A percentile compares a stretch with the other conserved stretches of the same genome.
phyloP scores from a whole-genome alignment of 768 basidiomycete genomes.

The Porpolomopsis calyptriformis region DNA sequence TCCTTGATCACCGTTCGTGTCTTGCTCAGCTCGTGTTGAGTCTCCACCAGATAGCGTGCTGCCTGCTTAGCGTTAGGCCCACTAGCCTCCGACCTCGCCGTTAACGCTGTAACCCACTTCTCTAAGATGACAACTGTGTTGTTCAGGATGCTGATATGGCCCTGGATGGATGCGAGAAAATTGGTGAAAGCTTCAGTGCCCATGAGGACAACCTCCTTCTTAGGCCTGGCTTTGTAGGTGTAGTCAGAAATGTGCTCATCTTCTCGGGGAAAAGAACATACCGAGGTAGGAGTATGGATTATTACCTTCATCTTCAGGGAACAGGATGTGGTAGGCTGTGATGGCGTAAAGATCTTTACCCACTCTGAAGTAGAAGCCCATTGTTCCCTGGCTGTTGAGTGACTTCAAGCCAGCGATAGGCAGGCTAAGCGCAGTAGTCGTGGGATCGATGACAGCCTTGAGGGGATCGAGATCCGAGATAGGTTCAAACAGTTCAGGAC shows the following conservation, averaged over 20 bases:
- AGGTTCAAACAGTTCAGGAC: slow-evolving; percentile 2
- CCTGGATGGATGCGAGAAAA: neutral
- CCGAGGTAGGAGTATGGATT: slow-evolving; percentile 18
- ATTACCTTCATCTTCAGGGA: slow-evolving; percentile 19
- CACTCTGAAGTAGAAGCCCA: slow-evolving; percentile 26
- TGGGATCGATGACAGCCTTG: slow-evolving; percentile 23
- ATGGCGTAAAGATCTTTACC: slow-evolving; percentile 23
- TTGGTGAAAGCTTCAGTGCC: neutral
- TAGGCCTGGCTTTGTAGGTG: slow-evolving; percentile 18
- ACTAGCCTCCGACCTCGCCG: neutral
- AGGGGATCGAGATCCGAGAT: slow-evolving; percentile 19
- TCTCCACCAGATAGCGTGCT: neutral
- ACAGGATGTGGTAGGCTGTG: slow-evolving; percentile 26
- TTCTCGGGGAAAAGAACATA: slow-evolving; percentile 22
- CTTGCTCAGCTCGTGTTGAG: neutral
- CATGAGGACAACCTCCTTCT: slow-evolving; percentile 11
- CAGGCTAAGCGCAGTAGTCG: slow-evolving; percentile 28
- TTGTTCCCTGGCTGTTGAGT: slow-evolving; percentile 23
- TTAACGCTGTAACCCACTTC: neutral
- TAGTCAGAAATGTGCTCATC: slow-evolving; percentile 21
- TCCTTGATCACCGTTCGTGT: neutral
- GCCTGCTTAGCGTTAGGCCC: neutral
- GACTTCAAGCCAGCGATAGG: slow-evolving; percentile 25
- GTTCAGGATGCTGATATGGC: neutral
- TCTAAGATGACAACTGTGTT: neutral